A percentile compares a stretch with the other conserved stretches of the same genome.
These are phyloP conservation scores for Jackrogersella minutella DNA, from an alignment of 495 filamentous ascomycete species.

Conservation along the genomic window DNA sequence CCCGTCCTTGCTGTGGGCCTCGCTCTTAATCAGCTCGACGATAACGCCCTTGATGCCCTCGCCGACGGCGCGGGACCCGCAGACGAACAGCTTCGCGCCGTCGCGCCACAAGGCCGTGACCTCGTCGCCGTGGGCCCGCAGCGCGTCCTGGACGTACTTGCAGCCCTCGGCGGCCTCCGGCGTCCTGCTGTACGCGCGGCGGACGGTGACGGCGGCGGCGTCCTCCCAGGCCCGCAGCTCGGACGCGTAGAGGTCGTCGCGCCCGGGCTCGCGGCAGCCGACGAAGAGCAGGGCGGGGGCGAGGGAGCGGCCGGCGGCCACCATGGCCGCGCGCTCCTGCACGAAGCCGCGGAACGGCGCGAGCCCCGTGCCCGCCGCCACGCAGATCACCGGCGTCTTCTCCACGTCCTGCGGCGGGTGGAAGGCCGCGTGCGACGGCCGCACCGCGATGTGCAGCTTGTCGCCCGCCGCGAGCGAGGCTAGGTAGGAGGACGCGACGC, in stretches of 20 bases:
- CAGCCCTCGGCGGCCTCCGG: conserved; percentile 49
- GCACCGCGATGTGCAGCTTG: conserved; percentile 68
- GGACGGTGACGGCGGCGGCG: conserved; percentile 65
- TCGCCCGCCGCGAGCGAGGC: conserved; percentile 67
- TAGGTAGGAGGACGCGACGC: conserved; percentile 69
- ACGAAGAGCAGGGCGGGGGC: conserved; percentile 69
- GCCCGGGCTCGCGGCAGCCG: conserved; percentile 65
- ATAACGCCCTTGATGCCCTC: conserved; percentile 61
- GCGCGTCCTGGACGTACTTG: conserved; percentile 69
- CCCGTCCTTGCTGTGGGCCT: conserved; percentile 40
- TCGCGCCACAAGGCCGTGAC: conserved; percentile 61
- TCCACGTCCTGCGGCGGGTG: conserved; percentile 67
- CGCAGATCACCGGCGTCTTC: conserved; percentile 71
- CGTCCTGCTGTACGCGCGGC: conserved; percentile 63
- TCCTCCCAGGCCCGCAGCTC: conserved; percentile 67
- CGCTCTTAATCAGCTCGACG: conserved; percentile 59
- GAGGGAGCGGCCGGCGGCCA: conserved; percentile 60
- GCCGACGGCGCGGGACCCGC: conserved; percentile 68
- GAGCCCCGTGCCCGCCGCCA: conserved; percentile 63
- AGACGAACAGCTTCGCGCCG: conserved; percentile 72
- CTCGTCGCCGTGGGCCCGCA: conserved; percentile 62
- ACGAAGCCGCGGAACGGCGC: conserved; percentile 77
- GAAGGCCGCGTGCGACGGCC: conserved; percentile 67
- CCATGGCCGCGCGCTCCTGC: conserved; percentile 68
- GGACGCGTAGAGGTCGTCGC: conserved; percentile 67